These are phyloP conservation scores for Pleurotus sapidus DNA, from an alignment of 768 basidiomycete genomes.

Conservation along the genomic window DNA sequence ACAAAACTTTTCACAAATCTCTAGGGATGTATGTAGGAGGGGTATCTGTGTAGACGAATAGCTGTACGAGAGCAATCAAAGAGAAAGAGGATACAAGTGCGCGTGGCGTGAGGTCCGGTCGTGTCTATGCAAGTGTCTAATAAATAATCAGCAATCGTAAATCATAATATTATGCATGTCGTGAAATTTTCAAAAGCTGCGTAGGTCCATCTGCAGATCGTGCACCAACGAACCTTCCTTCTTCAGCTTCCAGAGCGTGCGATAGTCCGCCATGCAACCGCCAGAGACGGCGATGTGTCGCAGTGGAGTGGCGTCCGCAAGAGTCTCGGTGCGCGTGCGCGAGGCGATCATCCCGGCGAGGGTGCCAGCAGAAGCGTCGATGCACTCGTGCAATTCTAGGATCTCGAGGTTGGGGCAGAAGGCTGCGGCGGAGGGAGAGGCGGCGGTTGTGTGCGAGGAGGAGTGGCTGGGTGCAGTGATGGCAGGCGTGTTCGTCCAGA, in stretches of 20 bases:
- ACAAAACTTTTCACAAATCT: no score
- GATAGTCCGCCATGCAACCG: slow-evolving; percentile 8
- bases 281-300: slow-evolving; percentile 1
- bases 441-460: not conserved
- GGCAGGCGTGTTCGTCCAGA: not conserved
- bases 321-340: slow-evolving; percentile 14
- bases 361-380: not conserved
- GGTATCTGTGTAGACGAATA: no score
- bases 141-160: no score
- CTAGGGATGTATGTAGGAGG: no score
- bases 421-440: not conserved
- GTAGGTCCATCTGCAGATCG: slow-evolving; percentile 1
- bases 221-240: not conserved
- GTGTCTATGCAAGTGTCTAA: no score
- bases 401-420: slow-evolving; percentile 1
- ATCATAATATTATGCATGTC: no score
- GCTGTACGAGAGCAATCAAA: no score
- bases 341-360: slow-evolving; percentile 14
- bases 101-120: no score
- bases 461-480: no score
- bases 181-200: not conserved
- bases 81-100: no score
- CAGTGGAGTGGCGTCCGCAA: slow-evolving; percentile 12
- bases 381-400: not conserved
- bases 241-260: not conserved